Percentiles rank a stretch among this genome's conserved stretches.
Evolutionary conservation across 192 early-diverging fungal genomes (phyloP).

Genomic region (Chytriomyces hyalinus): DNA sequence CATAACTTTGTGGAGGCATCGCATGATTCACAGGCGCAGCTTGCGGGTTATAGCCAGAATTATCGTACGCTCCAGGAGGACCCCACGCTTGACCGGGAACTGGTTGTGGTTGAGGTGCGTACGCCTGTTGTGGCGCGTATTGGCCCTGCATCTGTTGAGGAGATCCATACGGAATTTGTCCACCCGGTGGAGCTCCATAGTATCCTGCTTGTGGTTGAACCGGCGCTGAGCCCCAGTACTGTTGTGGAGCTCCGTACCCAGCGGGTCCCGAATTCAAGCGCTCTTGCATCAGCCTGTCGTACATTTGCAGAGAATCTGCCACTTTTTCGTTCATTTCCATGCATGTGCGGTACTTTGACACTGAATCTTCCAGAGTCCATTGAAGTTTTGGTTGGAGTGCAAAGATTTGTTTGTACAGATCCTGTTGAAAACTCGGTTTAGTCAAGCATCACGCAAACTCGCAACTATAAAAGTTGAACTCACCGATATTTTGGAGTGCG

Average conservation of each 20-base stretch:
- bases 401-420: slow-evolving; percentile 84
- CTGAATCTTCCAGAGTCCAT: slow-evolving; percentile 73
- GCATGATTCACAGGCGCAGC: slow-evolving; percentile 29
- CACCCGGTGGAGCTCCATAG: slow-evolving; percentile 6
- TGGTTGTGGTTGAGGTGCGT: slow-evolving; percentile 29
- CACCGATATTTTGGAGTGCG: slow-evolving; percentile 53
- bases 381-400: slow-evolving; percentile 85
- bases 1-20: slow-evolving; percentile 39
- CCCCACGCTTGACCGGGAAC: neutral
- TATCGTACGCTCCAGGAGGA: neutral
- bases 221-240: slow-evolving; percentile 10
- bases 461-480: neutral
- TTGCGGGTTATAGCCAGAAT: slow-evolving; percentile 36
- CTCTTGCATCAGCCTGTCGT: slow-evolving; percentile 86
- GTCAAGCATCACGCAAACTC: neutral
- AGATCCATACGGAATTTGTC: neutral
- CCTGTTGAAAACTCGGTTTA: slow-evolving; percentile 20
- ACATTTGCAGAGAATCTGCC: slow-evolving; percentile 77
- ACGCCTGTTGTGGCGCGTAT: neutral
- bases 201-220: slow-evolving; percentile 17
- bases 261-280: slow-evolving; percentile 40
- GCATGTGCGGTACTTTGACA: slow-evolving; percentile 77
- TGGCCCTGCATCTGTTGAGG: neutral
- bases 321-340: slow-evolving; percentile 85
- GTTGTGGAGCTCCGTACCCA: neutral